phyloP scores from a whole-genome alignment of 2,329 filamentous ascomycete genomes.

The Aureobasidium melanogenum region DNA sequence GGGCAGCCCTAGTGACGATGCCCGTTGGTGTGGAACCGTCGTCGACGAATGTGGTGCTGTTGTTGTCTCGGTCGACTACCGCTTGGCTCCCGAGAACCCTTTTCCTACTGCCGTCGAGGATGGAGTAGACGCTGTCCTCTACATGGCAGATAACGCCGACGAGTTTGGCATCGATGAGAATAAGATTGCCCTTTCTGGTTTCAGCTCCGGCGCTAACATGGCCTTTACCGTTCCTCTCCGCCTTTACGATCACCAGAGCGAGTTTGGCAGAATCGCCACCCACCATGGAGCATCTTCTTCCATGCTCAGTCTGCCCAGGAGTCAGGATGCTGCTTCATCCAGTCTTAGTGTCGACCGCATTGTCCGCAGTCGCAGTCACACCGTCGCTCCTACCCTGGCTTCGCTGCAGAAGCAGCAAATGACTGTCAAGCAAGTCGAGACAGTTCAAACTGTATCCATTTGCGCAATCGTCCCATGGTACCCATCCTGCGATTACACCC shows the following conservation, averaged over 20 bases:
- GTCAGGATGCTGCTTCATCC: slow-evolving; percentile 13
- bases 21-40: slow-evolving; percentile 49
- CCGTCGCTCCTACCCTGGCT: not conserved
- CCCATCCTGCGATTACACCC: slow-evolving; percentile 53
- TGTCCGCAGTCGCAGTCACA: slow-evolving; percentile 14
- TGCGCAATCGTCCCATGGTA: slow-evolving; percentile 54
- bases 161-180: slow-evolving; percentile 49
- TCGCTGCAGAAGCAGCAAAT: slow-evolving; percentile 5
- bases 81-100: slow-evolving; percentile 51
- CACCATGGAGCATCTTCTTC: slow-evolving; percentile 5
- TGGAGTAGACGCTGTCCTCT: slow-evolving; percentile 52
- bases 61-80: slow-evolving; percentile 53
- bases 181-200: slow-evolving; percentile 51
- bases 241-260: slow-evolving; percentile 39
- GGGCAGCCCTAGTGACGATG: slow-evolving; percentile 51
- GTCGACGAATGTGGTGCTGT: slow-evolving; percentile 49
- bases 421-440: slow-evolving; percentile 4
- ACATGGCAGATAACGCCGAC: slow-evolving; percentile 46
- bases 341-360: slow-evolving; percentile 16
- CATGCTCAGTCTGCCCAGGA: slow-evolving; percentile 14
- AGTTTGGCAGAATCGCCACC: slow-evolving; percentile 18
- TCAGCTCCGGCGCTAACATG: slow-evolving; percentile 56
- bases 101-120: slow-evolving; percentile 58
- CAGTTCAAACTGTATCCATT: slow-evolving; percentile 33
- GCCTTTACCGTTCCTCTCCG: slow-evolving; percentile 53